Evolutionary conservation across 2,329 filamentous ascomycete genomes (phyloP), one percentile per base, ranked within the genome.

Genomic region (Aspergillus intermedius): DNA sequence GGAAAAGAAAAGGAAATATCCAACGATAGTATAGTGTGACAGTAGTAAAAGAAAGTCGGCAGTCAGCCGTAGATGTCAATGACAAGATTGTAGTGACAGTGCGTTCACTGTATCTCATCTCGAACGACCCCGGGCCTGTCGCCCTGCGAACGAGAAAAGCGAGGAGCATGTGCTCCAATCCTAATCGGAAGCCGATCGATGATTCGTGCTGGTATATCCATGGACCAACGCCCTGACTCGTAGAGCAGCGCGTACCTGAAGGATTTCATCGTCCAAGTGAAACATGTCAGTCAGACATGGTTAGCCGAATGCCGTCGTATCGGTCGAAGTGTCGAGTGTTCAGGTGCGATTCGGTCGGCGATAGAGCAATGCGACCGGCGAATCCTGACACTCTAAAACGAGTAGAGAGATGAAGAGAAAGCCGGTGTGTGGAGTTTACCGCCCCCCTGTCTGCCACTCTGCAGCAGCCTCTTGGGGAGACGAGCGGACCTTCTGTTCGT

Each of bases 401-500:
- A 15, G 25, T 30, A 30, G 10, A 28, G 10, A 30, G 10, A 13
- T 22, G 34, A 6, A 35, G 17, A 17, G 8, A n/a, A 35, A 35
- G 3, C 34, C 13, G 13, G 34, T 35, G 8, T 17, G 34, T 30
- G 5, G 13, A 9, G 34, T 35, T 40, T 40, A 40, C 17, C 37
- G 37, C 5, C 37, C 37, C 7, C 17, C 37, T 22, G 34, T 35
- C 13, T n/a, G 34, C 65, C 64, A 66, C 48, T 68, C 63, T 13
- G 58, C 57, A 13, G 61, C 57, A 12, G 60, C 64, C 34, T 69
- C 67, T 47, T 65, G 66, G 49, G 58, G 57, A 4, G 67, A 64
- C 44, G 65, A 59, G 12, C 69, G 66, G n/a, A 64, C 64, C 53
- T 74, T 74, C 40, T 71, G 63, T 39, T 73, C 70, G 47, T 72